Evolutionary conservation across 106 monocot species (phyloP).

Genomic region (Dactylorhiza incarnata): DNA sequence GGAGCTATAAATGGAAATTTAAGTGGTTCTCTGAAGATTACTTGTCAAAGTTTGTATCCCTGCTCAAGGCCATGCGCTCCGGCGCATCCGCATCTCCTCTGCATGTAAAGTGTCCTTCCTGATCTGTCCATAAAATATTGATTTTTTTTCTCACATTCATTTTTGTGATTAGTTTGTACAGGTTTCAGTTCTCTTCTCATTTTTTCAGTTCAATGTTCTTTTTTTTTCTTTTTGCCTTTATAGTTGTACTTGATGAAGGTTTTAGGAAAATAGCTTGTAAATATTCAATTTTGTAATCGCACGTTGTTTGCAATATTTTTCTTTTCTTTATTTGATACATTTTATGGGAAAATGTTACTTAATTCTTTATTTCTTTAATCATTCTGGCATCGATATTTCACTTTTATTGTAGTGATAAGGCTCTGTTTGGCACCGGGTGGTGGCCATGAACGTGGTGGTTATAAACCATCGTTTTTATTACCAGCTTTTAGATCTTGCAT

Average conservation of each 20-base stretch:
- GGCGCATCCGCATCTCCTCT: constrained; percentile 22
- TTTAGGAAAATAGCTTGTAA: not conserved
- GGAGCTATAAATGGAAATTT: constrained; percentile 43
- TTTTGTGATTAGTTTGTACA: constrained; percentile 1
- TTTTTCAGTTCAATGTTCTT: not conserved
- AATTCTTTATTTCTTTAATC: too few species aligned
- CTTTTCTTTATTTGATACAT: not conserved
- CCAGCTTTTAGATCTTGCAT: too few species aligned
- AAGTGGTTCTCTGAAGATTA: constrained; percentile 64
- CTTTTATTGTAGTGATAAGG: too few species aligned
- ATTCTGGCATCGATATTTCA: too few species aligned
- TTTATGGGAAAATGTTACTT: not conserved
- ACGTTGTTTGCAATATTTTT: not conserved
- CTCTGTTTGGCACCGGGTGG: too few species aligned
- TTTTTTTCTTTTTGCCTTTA: not conserved
- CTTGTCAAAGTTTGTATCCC: constrained; percentile 45
- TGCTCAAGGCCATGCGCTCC: constrained; percentile 45
- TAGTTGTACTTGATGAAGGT: not conserved
- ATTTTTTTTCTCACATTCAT: constrained; percentile 37
- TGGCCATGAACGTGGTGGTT: too few species aligned
- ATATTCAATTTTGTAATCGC: not conserved
- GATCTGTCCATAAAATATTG: constrained; percentile 14
- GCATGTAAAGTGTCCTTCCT: constrained; percentile 48
- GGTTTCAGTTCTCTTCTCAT: not conserved
- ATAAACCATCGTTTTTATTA: too few species aligned